Percentiles rank a stretch among this genome's conserved stretches.
phyloP scores from a whole-genome alignment of 2,329 filamentous ascomycete species.

The Fusarium heterosporum region DNA sequence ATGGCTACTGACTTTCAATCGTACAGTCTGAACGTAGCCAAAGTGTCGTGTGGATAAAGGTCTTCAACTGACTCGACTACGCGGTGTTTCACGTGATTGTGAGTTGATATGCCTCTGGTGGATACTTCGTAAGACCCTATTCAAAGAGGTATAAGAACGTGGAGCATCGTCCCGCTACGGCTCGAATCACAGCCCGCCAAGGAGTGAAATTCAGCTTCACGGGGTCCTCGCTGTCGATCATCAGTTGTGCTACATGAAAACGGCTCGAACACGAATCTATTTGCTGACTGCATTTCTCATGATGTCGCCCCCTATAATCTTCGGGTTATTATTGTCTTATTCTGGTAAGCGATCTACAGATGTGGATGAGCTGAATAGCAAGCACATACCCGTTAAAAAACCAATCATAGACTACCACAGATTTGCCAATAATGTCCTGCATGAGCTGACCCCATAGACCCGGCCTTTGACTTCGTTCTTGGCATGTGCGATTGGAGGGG shows the following conservation, averaged over 20 bases:
- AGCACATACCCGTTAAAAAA: neutral
- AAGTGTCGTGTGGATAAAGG: accelerated
- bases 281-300: neutral
- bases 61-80: neutral
- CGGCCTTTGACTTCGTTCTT: neutral
- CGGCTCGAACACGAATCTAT: neutral
- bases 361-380: neutral
- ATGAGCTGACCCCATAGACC: neutral
- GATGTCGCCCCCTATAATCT: too few relatives aligned
- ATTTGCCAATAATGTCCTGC: neutral
- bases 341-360: neutral
- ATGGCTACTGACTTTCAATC: neutral
- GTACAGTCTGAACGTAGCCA: neutral
- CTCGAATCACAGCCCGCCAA: neutral
- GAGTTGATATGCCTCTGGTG: too few relatives aligned
- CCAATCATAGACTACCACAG: neutral
- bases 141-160: neutral
- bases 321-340: too few relatives aligned
- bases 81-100: neutral
- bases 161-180: too few relatives aligned
- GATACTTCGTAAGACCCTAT: neutral
- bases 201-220: accelerated
- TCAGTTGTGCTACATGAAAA: neutral
- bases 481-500: neutral
- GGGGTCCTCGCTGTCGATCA: neutral